Percentiles rank a stretch among this genome's conserved stretches.
These are phyloP conservation scores for Aureobasidium uvarum DNA, from an alignment of 2,329 filamentous ascomycete genomes.

Conservation along the genomic window DNA sequence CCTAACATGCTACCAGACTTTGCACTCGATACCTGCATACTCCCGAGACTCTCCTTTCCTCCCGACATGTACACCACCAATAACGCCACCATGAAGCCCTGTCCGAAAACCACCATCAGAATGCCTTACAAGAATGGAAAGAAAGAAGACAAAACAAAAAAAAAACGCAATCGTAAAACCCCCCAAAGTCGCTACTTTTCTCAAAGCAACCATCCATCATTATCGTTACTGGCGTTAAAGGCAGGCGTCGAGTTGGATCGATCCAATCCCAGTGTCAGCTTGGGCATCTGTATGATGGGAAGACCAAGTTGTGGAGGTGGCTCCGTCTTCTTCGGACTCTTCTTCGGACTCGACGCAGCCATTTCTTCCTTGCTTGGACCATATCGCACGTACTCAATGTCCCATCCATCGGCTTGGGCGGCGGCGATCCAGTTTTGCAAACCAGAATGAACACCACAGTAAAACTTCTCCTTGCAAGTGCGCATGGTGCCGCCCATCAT, in stretches of 20 bases:
- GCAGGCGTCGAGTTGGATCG: slow-evolving; percentile 19
- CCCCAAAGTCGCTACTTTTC: not conserved
- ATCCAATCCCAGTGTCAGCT: slow-evolving; percentile 26
- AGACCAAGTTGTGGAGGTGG: slow-evolving; percentile 26
- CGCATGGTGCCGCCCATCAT: slow-evolving; percentile 80
- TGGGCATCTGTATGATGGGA: slow-evolving; percentile 23
- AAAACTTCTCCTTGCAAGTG: slow-evolving; percentile 97
- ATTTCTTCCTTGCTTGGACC: slow-evolving; percentile 56
- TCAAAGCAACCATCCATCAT: slow-evolving; percentile 29
- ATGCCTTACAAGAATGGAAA: slow-evolving; percentile 13
- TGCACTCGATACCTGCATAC: not conserved
- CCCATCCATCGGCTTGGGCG: slow-evolving; percentile 83
- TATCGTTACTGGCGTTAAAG: slow-evolving; percentile 25
- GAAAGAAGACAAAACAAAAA: not conserved
- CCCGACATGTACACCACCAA: not conserved
- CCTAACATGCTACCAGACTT: slow-evolving; percentile 13
- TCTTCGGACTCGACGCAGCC: slow-evolving; percentile 44
- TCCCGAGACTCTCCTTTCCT: not conserved
- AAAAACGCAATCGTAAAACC: slow-evolving; percentile 4
- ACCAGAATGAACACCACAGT: slow-evolving; percentile 84
- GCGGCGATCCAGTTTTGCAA: slow-evolving; percentile 88
- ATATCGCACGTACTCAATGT: slow-evolving; percentile 74
- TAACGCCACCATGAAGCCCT: not conserved
- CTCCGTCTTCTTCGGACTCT: slow-evolving; percentile 31
- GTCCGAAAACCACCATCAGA: slow-evolving; percentile 5